Conservation (phyloP, 2,329 filamentous ascomycete species). For the Phoma sp. region DNA sequence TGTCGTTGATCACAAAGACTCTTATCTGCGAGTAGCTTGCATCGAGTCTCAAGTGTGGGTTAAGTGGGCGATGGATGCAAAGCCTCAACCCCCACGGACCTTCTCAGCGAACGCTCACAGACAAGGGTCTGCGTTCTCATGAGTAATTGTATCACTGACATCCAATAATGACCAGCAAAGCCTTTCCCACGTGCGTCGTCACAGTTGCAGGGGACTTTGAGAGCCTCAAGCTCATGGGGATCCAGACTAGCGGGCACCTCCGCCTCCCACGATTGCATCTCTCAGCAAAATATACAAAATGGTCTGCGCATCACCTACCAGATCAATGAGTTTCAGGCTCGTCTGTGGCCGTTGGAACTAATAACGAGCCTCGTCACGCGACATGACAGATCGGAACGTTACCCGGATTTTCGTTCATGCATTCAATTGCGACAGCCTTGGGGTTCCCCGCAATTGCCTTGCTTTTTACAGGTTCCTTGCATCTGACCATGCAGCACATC, state of each 20-base stretch:
- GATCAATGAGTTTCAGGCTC: constrained; percentile 24
- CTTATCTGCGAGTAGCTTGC: constrained; percentile 4
- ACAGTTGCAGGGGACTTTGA: not conserved
- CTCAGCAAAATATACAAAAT: not conserved
- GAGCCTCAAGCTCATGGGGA: constrained; percentile 29
- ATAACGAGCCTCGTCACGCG: constrained; percentile 30
- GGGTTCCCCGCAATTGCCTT: constrained; percentile 49
- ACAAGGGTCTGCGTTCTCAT: constrained; percentile 28
- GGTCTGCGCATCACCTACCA: not conserved
- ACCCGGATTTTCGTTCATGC: constrained; percentile 31
- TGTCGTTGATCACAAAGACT: constrained; percentile 18
- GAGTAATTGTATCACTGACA: constrained; percentile 44
- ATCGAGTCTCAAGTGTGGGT: constrained; percentile 22
- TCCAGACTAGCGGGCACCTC: not conserved
- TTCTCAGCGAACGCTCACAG: constrained; percentile 24
- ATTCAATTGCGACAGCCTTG: constrained; percentile 25
- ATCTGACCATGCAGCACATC: constrained; percentile 47
- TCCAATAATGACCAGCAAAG: constrained; percentile 16
- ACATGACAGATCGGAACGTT: constrained; percentile 19
- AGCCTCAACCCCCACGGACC: constrained; percentile 28
- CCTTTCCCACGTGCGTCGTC: constrained; percentile 5
- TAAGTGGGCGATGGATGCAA: constrained; percentile 17
- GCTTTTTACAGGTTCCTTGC: constrained; percentile 45
- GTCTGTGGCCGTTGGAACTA: constrained; percentile 17
- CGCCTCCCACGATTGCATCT: not conserved